Evolutionary conservation across 2,329 filamentous ascomycete genomes (phyloP).

Genomic region (Diaporthe citrichinensis): DNA sequence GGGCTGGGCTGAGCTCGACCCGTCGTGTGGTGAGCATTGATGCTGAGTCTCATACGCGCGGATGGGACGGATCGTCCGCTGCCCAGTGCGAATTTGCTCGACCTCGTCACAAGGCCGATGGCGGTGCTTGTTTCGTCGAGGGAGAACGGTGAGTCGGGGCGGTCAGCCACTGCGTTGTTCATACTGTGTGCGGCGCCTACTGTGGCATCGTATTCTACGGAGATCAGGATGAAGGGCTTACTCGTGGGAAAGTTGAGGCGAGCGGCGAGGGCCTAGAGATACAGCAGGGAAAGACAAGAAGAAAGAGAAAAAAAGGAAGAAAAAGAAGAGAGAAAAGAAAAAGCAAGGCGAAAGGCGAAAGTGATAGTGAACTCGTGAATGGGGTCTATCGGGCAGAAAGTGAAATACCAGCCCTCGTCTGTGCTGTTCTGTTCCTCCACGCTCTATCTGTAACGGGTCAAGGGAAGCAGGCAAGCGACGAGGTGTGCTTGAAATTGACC

Average conservation of each 20-base stretch:
- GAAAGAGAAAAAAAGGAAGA: background rate
- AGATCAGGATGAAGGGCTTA: background rate
- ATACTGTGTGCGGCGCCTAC: slow-evolving; percentile 12
- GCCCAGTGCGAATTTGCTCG: slow-evolving; percentile 27
- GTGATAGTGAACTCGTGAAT: background rate
- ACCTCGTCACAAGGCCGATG: slow-evolving; percentile 25
- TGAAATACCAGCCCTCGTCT: slow-evolving; percentile 11
- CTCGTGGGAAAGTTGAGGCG: slow-evolving; percentile 20
- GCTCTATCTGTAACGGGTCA: background rate
- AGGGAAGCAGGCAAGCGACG: background rate
- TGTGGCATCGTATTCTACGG: slow-evolving; percentile 13
- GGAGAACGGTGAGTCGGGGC: slow-evolving; percentile 23
- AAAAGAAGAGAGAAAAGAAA: background rate
- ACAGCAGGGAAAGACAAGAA: background rate
- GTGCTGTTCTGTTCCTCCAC: background rate
- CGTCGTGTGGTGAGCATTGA: slow-evolving; percentile 27
- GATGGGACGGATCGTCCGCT: slow-evolving; percentile 29
- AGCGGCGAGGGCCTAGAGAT: background rate
- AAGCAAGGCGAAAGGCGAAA: background rate
- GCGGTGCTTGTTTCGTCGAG: slow-evolving; percentile 20
- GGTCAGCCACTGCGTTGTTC: slow-evolving; percentile 27
- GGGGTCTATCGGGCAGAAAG: background rate
- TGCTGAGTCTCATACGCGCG: slow-evolving; percentile 22
- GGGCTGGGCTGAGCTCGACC: slow-evolving; percentile 2
- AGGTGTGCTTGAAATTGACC: slow-evolving; percentile 11